Base-by-base conservation (phyloP, 2,329 filamentous ascomycete genomes). In the Aureobasidium leucospermi region DNA sequence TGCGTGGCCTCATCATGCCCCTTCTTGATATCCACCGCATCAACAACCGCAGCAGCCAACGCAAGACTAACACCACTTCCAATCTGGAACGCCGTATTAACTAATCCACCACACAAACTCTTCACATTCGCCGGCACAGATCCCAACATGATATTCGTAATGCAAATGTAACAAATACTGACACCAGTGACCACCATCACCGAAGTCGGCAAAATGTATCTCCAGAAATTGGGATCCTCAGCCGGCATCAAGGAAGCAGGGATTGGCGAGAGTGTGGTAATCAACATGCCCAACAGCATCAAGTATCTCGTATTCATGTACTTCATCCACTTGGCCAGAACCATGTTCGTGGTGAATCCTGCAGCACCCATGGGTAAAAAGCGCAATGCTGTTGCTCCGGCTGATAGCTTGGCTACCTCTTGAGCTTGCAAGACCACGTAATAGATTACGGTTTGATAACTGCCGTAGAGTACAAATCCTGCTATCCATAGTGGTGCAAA, bases 401-500 rank as follows among this genome's bases (percentile, higher is more conserved):
- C 72, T 10, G 69, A 72, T 9, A 76, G 67, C 11, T 70, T 61
- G 55, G 75, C 70, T 15, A 76, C 66, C 63, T 76, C 68, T 56
- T 76, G 74, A 0, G 74, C 70, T 34, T 74, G 73, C 6, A 76
- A 64, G 2, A 74, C 74, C n/a, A 71, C 73, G 57, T 76, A 76
- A 64, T 75, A 76, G 49, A 76, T 71, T 3, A 75, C 68, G 1
- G 72, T 74, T 60, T 76, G 73, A 60, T 76, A 76, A 32, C 72
- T 73, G 13, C 74, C 74, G 60, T 76, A 76, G 59, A 71, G 71
- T 51, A 75, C 70, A 58, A 78, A 77, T 1, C 75, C 75, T 13
- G 74, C 70, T 28, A 78, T 67, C 76, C 76, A 78, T 0, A 78
- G 65, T 3, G 73, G 74, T 6, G 75, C 75, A 58, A 78, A 78